phyloP scores from a whole-genome alignment of 192 early-diverging fungal species.

The Allomyces macrogynus region DNA sequence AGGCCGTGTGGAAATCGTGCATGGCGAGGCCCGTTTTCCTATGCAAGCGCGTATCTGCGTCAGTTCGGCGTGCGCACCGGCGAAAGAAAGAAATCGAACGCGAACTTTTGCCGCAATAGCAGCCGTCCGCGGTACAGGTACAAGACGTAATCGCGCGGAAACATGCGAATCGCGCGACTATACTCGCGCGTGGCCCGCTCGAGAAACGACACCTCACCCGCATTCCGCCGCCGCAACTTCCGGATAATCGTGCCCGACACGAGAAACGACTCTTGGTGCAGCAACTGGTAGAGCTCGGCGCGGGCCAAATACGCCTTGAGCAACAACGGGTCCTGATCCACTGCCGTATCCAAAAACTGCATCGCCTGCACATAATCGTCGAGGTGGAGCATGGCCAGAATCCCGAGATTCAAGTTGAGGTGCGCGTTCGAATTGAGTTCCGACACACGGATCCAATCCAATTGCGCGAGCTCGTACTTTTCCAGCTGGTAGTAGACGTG shows the following conservation, averaged over 20 bases:
- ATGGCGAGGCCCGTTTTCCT: slow-evolving; percentile 25
- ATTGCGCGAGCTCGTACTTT: slow-evolving; percentile 25
- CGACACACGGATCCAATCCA: slow-evolving; percentile 13
- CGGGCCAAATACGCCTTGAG: slow-evolving; percentile 19
- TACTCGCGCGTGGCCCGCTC: slow-evolving; percentile 26
- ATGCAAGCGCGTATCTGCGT: no score
- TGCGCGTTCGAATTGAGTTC: slow-evolving; percentile 6
- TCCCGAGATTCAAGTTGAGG: slow-evolving; percentile 22
- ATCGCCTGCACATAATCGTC: slow-evolving; percentile 18
- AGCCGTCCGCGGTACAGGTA: slow-evolving; percentile 27
- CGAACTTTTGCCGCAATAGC: slow-evolving; percentile 18
- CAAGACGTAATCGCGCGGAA: slow-evolving; percentile 23
- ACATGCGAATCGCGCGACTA: slow-evolving; percentile 23
- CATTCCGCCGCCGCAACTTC: not conserved
- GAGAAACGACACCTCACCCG: not conserved
- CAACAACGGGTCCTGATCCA: slow-evolving; percentile 19
- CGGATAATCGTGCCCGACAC: slow-evolving; percentile 1
- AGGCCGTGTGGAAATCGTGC: slow-evolving; percentile 29
- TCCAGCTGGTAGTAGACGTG: slow-evolving; percentile 20
- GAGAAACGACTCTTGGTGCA: slow-evolving; percentile 12
- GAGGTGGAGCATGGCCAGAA: slow-evolving; percentile 22
- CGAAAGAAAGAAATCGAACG: not conserved
- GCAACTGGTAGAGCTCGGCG: slow-evolving; percentile 25
- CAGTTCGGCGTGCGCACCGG: no score
- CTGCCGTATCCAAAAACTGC: slow-evolving; percentile 20